Conservation (phyloP, 768 basidiomycete species). For the Termitomyces sp. region DNA sequence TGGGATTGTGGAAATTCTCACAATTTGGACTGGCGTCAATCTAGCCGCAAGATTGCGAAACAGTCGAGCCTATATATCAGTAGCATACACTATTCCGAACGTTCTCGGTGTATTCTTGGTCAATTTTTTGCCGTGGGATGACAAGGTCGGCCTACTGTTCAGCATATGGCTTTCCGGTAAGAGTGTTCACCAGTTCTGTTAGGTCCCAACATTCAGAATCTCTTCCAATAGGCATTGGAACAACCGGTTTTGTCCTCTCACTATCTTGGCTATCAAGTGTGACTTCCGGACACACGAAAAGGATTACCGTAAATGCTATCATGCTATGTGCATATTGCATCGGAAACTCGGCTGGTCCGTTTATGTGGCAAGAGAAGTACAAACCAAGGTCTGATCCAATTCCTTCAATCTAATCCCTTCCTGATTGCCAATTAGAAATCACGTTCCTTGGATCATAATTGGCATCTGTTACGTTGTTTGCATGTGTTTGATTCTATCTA, state of each 20-base stretch:
- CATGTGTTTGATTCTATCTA: conserved; percentile 37
- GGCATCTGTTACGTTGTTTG: conserved; percentile 54
- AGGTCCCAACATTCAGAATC: neutral
- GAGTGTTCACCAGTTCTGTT: neutral
- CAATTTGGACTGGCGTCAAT: conserved; percentile 61
- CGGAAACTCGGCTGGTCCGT: conserved; percentile 64
- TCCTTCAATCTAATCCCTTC: neutral
- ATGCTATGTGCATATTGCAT: conserved; percentile 65
- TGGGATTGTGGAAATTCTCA: conserved; percentile 60
- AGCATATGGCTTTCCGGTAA: conserved; percentile 48
- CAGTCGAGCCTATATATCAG: conserved; percentile 56
- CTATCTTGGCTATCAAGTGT: conserved; percentile 61
- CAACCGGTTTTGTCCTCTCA: conserved; percentile 46
- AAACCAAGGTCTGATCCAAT: conserved; percentile 47
- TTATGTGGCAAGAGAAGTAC: conserved; percentile 72
- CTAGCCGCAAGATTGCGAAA: conserved; percentile 53
- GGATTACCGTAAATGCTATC: conserved; percentile 65
- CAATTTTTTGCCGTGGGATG: conserved; percentile 56
- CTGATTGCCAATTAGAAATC: conserved; percentile 39
- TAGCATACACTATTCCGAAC: conserved; percentile 60
- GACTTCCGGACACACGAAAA: conserved; percentile 70
- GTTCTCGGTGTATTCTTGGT: conserved; percentile 57
- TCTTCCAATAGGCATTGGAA: conserved; percentile 12
- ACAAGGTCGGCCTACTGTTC: conserved; percentile 63
- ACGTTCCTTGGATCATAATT: conserved; percentile 74